Evolutionary conservation across 164 flowering plant genomes (phyloP).

Genomic region (Liriodendron chinense): DNA sequence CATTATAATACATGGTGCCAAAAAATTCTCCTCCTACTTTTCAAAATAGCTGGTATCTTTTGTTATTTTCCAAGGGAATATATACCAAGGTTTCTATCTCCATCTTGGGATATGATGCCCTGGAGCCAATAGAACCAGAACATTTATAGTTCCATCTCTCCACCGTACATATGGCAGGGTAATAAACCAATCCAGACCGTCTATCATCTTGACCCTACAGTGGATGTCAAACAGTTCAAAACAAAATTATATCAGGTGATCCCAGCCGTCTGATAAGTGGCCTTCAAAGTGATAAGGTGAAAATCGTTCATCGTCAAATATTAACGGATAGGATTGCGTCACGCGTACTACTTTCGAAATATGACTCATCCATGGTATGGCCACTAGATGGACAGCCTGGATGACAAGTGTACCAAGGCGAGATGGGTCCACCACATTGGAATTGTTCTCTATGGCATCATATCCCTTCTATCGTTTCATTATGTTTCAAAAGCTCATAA

Average conservation of each 20-base stretch:
- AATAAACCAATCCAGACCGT: too few relatives aligned
- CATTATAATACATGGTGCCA: background rate
- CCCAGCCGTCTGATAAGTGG: too few relatives aligned
- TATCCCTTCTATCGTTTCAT: background rate
- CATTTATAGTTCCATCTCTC: background rate
- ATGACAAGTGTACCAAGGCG: background rate
- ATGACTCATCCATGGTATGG: background rate
- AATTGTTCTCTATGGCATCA: background rate
- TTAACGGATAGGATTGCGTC: too few relatives aligned
- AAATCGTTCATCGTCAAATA: too few relatives aligned
- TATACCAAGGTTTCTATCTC: background rate
- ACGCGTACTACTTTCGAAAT: background rate
- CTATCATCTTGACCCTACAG: too few relatives aligned
- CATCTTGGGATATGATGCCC: background rate
- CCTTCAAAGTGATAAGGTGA: too few relatives aligned
- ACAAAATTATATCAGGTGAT: too few relatives aligned
- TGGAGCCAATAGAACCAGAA: background rate
- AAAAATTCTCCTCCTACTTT: background rate
- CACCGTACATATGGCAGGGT: background rate
- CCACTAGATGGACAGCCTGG: background rate
- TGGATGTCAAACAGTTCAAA: too few relatives aligned
- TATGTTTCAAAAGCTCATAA: background rate
- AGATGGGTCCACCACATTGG: background rate
- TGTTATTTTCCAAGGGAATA: background rate
- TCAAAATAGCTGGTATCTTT: background rate